phyloP scores from a whole-genome alignment of 176 grass and related monocot species.

The Carex pumila region DNA sequence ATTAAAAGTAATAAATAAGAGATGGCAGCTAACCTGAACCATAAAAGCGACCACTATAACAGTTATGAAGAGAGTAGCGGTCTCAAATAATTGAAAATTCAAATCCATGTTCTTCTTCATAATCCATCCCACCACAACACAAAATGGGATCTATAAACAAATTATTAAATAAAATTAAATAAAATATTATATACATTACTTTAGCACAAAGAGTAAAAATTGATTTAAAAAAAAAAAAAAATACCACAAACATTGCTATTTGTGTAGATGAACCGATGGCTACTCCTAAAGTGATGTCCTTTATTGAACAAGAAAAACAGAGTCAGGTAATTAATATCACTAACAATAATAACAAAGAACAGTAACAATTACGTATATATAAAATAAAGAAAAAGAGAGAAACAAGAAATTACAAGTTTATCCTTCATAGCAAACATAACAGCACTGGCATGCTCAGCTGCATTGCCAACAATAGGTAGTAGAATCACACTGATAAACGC shows the following conservation, averaged over 20 bases:
- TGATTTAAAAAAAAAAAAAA: background rate
- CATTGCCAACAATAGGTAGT: constrained; percentile 90
- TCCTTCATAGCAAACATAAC: constrained; percentile 96
- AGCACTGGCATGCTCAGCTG: constrained; percentile 87
- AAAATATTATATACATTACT: background rate
- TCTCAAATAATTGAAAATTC: constrained; percentile 98
- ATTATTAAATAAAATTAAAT: background rate
- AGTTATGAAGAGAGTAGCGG: constrained; percentile 87
- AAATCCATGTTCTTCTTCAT: constrained; percentile 86
- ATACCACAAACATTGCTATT: constrained; percentile 96
- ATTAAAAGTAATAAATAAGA: background rate
- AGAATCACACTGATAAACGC: constrained; percentile 90
- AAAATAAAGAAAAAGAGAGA: background rate
- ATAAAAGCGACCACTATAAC: constrained; percentile 92
- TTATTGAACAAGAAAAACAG: constrained; percentile 1
- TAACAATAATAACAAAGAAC: constrained; percentile 1
- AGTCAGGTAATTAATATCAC: constrained; percentile 10
- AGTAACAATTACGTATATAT: background rate
- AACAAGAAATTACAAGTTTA: constrained; percentile 55
- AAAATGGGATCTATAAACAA: constrained; percentile 78
- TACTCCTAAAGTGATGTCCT: constrained; percentile 87
- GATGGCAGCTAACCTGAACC: constrained; percentile 61
- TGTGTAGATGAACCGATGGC: constrained; percentile 81
- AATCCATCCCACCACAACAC: constrained; percentile 90
- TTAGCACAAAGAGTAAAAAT: background rate